A percentile compares a stretch with the other conserved stretches of the same genome.
phyloP scores from a whole-genome alignment of 2,329 filamentous ascomycete species.

The Penicillium sp. region DNA sequence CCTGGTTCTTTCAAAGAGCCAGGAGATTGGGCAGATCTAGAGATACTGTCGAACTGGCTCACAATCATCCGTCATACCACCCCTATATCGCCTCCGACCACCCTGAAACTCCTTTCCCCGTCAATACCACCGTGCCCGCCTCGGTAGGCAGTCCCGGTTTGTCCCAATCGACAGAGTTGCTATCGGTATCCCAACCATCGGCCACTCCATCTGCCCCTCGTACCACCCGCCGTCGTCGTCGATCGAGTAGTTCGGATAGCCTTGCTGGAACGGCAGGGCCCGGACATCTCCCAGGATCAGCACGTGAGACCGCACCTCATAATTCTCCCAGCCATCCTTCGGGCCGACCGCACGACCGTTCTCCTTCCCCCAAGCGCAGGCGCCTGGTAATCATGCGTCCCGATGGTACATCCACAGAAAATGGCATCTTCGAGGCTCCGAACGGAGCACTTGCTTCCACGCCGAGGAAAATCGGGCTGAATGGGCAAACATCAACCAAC shows the following conservation, averaged over 20 bases:
- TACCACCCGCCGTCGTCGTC: constrained; percentile 27
- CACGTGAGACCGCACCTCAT: constrained; percentile 28
- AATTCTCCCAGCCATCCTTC: constrained; percentile 24
- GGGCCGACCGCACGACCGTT: constrained; percentile 32
- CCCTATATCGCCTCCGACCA: constrained; percentile 67
- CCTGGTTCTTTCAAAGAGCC: constrained; percentile 47
- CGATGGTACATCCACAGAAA: constrained; percentile 56
- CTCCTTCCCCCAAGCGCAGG: constrained; percentile 57
- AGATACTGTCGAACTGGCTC: constrained; percentile 67
- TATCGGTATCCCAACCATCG: constrained; percentile 10
- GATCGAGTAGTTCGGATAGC: constrained; percentile 31
- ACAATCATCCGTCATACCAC: constrained; percentile 58
- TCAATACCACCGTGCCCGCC: constrained; percentile 48
- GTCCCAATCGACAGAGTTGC: constrained; percentile 20
- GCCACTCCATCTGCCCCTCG: constrained; percentile 5
- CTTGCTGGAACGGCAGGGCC: constrained; percentile 23
- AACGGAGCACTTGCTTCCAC: constrained; percentile 54
- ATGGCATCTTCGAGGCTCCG: constrained; percentile 55
- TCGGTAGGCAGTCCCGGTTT: constrained; percentile 15
- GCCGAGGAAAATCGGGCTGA: constrained; percentile 53
- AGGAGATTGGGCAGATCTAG: constrained; percentile 43
- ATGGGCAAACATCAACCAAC: constrained; percentile 53
- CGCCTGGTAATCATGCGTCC: constrained; percentile 63
- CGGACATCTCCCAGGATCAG: constrained; percentile 22
- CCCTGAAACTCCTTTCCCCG: constrained; percentile 59